phyloP scores from a whole-genome alignment of 495 filamentous ascomycete species.

The Neurospora cerealis region DNA sequence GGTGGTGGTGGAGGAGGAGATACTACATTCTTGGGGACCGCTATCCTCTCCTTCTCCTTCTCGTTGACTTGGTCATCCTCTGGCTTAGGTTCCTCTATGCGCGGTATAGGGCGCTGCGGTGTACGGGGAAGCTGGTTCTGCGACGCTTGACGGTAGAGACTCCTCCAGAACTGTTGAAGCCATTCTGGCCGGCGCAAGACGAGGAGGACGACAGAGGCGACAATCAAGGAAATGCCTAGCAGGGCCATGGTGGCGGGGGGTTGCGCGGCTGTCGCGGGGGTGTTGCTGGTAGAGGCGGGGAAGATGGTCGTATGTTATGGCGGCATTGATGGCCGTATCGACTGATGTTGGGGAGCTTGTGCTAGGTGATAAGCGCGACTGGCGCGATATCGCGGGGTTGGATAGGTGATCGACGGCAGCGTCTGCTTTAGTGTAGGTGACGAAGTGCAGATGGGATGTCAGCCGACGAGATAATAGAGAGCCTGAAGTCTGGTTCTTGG shows the following conservation, averaged over 20 bases:
- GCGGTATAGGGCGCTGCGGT: conserved; percentile 11
- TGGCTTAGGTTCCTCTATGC: conserved; percentile 1
- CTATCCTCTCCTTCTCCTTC: not conserved
- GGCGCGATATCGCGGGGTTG: not conserved
- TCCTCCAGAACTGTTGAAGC: conserved; percentile 25
- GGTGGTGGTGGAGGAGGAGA: not conserved
- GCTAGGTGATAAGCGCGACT: not conserved
- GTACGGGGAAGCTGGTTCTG: conserved; percentile 13
- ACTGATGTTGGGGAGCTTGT: not conserved
- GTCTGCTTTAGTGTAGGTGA: not conserved
- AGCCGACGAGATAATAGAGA: not conserved
- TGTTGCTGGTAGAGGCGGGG: conserved; percentile 1
- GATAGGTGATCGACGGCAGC: not conserved
- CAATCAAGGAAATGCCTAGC: conserved; percentile 42
- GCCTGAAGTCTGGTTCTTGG: not conserved
- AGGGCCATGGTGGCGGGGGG: conserved; percentile 32
- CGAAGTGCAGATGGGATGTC: not conserved
- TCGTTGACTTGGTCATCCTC: not conserved
- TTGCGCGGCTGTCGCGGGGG: not conserved
- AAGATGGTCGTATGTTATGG: conserved; percentile 13
- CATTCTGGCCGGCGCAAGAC: conserved; percentile 37
- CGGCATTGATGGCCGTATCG: not conserved
- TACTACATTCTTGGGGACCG: not conserved
- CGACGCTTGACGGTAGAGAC: conserved; percentile 13
- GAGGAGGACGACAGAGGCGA: conserved; percentile 43